Percentiles rank a stretch among this genome's conserved stretches.
phyloP scores from a whole-genome alignment of 2,329 filamentous ascomycete genomes.

The Epichloe elymi region DNA sequence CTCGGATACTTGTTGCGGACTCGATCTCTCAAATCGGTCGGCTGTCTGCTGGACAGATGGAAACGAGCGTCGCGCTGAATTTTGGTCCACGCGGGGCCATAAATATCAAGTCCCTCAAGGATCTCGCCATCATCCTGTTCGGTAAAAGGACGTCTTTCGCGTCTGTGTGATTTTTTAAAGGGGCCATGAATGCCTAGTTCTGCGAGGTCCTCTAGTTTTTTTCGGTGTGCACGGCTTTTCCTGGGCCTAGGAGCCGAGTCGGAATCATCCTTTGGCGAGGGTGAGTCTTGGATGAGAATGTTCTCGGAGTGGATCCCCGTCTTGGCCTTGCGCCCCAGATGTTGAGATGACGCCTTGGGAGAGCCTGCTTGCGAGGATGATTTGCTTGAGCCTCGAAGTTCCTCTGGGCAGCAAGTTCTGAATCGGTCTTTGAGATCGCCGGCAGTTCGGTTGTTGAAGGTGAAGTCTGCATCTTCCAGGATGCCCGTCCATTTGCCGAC shows the following conservation, averaged over 20 bases:
- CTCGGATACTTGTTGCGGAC: conserved; percentile 51
- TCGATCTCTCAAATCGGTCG: conserved; percentile 50
- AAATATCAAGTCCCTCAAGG: conserved; percentile 42
- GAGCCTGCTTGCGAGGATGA: conserved; percentile 11
- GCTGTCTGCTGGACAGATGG: conserved; percentile 43
- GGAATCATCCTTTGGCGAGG: conserved; percentile 17
- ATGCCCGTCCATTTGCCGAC: conserved; percentile 55
- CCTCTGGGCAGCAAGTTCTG: conserved; percentile 50
- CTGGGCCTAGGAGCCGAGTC: conserved; percentile 28
- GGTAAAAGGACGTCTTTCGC: conserved; percentile 47
- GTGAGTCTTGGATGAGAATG: conserved; percentile 34
- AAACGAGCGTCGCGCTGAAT: conserved; percentile 48
- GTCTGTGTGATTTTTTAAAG: conserved; percentile 46
- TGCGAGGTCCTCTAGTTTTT: conserved; percentile 42
- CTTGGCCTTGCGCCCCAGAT: conserved; percentile 26
- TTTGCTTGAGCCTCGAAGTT: conserved; percentile 35
- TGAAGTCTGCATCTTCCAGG: conserved; percentile 45
- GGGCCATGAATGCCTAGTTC: conserved; percentile 48
- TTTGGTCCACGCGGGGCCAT: conserved; percentile 52
- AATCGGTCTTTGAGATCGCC: conserved; percentile 55
- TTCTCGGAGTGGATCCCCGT: conserved; percentile 41
- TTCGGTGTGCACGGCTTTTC: conserved; percentile 41
- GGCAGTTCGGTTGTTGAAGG: conserved; percentile 46
- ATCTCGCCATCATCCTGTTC: conserved; percentile 51
- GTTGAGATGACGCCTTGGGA: conserved; percentile 10